These are phyloP conservation scores for Corinectria fuckeliana DNA, from an alignment of 2,329 filamentous ascomycete species.

Conservation along the genomic window DNA sequence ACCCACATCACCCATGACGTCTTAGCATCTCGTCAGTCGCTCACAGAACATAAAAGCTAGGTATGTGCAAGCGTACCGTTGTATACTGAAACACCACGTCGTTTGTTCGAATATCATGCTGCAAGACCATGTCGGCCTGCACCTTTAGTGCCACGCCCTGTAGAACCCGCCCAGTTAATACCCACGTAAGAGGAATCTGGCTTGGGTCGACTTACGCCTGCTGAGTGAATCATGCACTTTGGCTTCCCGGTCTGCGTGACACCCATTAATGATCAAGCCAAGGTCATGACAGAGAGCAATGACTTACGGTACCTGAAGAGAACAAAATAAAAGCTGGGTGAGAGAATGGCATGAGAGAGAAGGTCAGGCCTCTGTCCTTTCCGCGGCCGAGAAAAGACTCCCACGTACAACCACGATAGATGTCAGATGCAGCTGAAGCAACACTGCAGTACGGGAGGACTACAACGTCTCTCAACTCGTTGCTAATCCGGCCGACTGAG, in stretches of 20 bases:
- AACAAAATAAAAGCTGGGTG: constrained; percentile 18
- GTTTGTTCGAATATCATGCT: constrained; percentile 6
- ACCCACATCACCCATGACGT: constrained; percentile 23
- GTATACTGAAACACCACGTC: constrained; percentile 19
- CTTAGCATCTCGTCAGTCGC: neutral
- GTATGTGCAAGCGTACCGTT: neutral
- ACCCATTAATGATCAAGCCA: no score
- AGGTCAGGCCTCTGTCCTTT: neutral
- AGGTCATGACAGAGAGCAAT: neutral
- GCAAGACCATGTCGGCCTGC: constrained; percentile 15
- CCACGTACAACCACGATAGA: neutral
- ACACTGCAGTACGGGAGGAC: neutral
- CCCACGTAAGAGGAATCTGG: no score
- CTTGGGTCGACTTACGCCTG: neutral
- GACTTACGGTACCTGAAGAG: constrained; percentile 12
- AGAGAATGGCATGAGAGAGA: constrained; percentile 5
- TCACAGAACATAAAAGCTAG: neutral
- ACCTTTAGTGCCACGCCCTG: constrained; percentile 20
- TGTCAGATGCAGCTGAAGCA: neutral
- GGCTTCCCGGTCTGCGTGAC: constrained; percentile 5
- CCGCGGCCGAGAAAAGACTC: neutral
- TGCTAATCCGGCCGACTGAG: neutral
- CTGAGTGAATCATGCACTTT: constrained; percentile 19
- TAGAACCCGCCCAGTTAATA: no score
- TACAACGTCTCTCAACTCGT: neutral